phyloP scores from a whole-genome alignment of 345 rosid species.

The Camelina neglecta region DNA sequence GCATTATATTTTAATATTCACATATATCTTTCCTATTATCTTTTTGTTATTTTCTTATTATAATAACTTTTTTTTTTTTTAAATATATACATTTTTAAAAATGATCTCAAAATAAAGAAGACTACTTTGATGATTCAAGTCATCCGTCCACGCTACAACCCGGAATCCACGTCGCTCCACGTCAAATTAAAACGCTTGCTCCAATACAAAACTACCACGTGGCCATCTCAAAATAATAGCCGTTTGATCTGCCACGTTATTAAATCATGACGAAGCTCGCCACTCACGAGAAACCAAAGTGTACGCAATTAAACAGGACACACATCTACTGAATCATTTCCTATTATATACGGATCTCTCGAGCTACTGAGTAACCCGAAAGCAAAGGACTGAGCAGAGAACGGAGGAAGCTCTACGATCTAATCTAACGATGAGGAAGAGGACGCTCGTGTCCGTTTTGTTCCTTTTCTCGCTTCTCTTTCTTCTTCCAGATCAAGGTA shows the following conservation, averaged over 20 bases:
- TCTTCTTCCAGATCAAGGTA: slow-evolving; percentile 90
- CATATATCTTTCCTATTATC: not conserved
- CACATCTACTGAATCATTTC: slow-evolving; percentile 15
- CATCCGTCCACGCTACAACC: slow-evolving; percentile 26
- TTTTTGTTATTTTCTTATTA: too few relatives aligned
- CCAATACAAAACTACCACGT: slow-evolving; percentile 36
- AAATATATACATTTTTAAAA: too few relatives aligned
- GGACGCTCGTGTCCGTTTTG: slow-evolving; percentile 84
- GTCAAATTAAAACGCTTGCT: slow-evolving; percentile 29
- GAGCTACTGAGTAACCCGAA: slow-evolving; percentile 23
- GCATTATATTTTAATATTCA: not conserved
- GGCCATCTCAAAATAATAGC: not conserved
- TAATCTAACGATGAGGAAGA: slow-evolving; percentile 70
- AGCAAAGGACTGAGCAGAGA: slow-evolving; percentile 12
- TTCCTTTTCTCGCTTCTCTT: slow-evolving; percentile 68
- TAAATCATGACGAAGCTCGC: slow-evolving; percentile 16
- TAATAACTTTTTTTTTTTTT: too few relatives aligned
- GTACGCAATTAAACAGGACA: slow-evolving; percentile 22
- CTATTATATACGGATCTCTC: slow-evolving; percentile 38
- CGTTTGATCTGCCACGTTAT: slow-evolving; percentile 41
- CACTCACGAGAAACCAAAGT: slow-evolving; percentile 27
- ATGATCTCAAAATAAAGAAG: not conserved
- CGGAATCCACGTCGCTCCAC: slow-evolving; percentile 42
- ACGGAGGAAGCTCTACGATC: slow-evolving; percentile 25
- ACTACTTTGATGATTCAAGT: slow-evolving; percentile 24